Evolutionary conservation across 768 basidiomycete genomes (phyloP).

Genomic region (Lepiota brunneoincarnata): DNA sequence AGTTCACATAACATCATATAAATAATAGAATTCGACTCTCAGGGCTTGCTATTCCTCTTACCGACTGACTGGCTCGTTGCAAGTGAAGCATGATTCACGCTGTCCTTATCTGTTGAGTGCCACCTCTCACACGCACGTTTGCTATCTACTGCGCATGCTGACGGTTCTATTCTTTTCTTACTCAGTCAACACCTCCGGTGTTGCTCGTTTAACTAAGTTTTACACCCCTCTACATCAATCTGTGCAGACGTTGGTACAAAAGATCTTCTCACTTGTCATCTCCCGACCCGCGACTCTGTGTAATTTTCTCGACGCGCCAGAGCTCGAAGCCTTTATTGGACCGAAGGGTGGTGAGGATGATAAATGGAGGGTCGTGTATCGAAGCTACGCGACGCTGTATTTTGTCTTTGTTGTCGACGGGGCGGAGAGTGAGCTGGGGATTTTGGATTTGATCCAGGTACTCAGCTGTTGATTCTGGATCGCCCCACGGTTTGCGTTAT

Average conservation of each 20-base stretch:
- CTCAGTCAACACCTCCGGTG: slow-evolving; percentile 90
- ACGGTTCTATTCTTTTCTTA: slow-evolving; percentile 9
- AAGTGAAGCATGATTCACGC: slow-evolving; percentile 69
- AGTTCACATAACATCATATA: not conserved
- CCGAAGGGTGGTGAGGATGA: slow-evolving; percentile 48
- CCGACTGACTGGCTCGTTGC: not conserved
- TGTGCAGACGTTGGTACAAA: slow-evolving; percentile 70
- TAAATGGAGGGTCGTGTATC: slow-evolving; percentile 85
- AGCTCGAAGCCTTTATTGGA: slow-evolving; percentile 73
- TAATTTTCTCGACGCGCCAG: slow-evolving; percentile 95
- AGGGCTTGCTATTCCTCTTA: not conserved
- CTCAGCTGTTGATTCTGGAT: slow-evolving; percentile 18
- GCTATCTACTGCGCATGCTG: slow-evolving; percentile 11
- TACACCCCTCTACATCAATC: slow-evolving; percentile 76
- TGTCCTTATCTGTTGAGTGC: slow-evolving; percentile 73
- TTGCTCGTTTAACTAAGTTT: slow-evolving; percentile 83
- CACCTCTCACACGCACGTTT: slow-evolving; percentile 12
- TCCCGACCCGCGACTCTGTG: slow-evolving; percentile 81
- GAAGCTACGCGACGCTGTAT: slow-evolving; percentile 94
- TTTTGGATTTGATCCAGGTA: slow-evolving; percentile 95
- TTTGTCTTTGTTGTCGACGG: slow-evolving; percentile 97
- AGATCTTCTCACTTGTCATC: slow-evolving; percentile 88
- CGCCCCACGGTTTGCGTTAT: not conserved
- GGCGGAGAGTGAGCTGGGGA: slow-evolving; percentile 94
- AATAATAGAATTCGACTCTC: not conserved